phyloP scores from a whole-genome alignment of 805 yeast species.

The Wickerhamomyces silvicola region DNA sequence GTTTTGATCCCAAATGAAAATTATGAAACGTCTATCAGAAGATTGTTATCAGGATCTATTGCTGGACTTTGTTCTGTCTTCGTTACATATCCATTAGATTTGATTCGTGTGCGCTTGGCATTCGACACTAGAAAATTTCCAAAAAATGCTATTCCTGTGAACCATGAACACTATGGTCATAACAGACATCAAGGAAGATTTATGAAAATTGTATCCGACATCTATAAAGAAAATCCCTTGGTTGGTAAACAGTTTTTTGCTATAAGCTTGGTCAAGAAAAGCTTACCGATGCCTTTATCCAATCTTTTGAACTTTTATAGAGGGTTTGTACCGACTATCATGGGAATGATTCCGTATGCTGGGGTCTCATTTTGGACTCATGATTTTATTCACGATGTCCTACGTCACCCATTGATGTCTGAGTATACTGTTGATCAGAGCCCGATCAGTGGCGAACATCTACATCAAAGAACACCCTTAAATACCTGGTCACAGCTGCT shows the following conservation, averaged over 20 bases:
- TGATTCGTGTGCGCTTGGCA: slow-evolving; percentile 86
- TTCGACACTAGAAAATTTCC: slow-evolving; percentile 54
- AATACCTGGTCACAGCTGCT: slow-evolving; percentile 85
- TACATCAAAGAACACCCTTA: slow-evolving; percentile 51
- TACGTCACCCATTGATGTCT: slow-evolving; percentile 54
- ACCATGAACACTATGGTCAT: slow-evolving; percentile 18
- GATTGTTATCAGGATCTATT: slow-evolving; percentile 83
- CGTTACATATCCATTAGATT: slow-evolving; percentile 86
- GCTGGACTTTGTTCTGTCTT: slow-evolving; percentile 86
- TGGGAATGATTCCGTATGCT: slow-evolving; percentile 97
- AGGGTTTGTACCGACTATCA: slow-evolving; percentile 88
- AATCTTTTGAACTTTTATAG: slow-evolving; percentile 65
- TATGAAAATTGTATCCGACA: slow-evolving; percentile 16
- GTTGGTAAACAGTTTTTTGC: slow-evolving; percentile 14
- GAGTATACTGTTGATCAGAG: slow-evolving; percentile 38
- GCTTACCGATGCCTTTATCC: slow-evolving; percentile 15
- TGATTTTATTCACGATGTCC: slow-evolving; percentile 81
- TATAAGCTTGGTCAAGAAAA: slow-evolving; percentile 15
- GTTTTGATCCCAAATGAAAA: slow-evolving; percentile 66
- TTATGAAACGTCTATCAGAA: slow-evolving; percentile 73
- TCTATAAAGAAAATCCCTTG: slow-evolving; percentile 21
- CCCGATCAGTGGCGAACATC: slow-evolving; percentile 13
- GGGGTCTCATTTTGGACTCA: slow-evolving; percentile 96
- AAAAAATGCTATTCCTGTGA: slow-evolving; percentile 11
- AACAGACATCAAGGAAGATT: slow-evolving; percentile 25